phyloP scores from a whole-genome alignment of 1,284 basidiomycete genomes.

The Xerocomus nothofagi region DNA sequence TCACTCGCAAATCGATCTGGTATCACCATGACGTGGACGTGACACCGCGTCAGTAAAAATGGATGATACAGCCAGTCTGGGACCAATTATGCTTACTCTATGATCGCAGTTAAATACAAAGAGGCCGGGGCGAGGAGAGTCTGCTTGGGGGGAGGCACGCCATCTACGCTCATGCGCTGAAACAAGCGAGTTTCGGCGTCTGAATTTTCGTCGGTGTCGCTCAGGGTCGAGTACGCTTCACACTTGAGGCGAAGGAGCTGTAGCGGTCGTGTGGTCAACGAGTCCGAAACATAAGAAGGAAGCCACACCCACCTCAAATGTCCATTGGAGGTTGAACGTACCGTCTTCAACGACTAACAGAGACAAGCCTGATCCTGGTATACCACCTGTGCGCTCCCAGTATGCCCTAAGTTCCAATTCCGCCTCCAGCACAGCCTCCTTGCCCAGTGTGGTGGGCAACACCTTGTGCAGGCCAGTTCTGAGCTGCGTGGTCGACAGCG shows the following conservation, averaged over 20 bases:
- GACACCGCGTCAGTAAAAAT: conserved; percentile 27
- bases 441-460: conserved; percentile 77
- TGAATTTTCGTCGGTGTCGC: conserved; percentile 76
- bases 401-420: conserved; percentile 88
- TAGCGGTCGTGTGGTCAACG: conserved; percentile 3
- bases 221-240: conserved; percentile 81
- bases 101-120: conserved; percentile 87
- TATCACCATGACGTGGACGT: conserved; percentile 12
- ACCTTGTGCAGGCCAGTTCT: conserved; percentile 72
- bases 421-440: conserved; percentile 89
- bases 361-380: conserved; percentile 37
- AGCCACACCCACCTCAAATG: conserved; percentile 63
- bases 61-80: conserved; percentile 6
- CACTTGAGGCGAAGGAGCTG: conserved; percentile 80
- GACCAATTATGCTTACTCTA: conserved; percentile 67
- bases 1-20: conserved; percentile 82
- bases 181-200: conserved; percentile 60
- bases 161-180: conserved; percentile 51
- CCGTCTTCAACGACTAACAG: conserved; percentile 45
- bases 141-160: conserved; percentile 49
- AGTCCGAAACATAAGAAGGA: conserved; percentile 8
- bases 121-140: conserved; percentile 78
- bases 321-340: conserved; percentile 67
- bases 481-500: conserved; percentile 74
- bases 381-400: conserved; percentile 64